These are phyloP conservation scores for Byssochlamys sp. DNA, from an alignment of 2,329 filamentous ascomycete species.

Conservation along the genomic window DNA sequence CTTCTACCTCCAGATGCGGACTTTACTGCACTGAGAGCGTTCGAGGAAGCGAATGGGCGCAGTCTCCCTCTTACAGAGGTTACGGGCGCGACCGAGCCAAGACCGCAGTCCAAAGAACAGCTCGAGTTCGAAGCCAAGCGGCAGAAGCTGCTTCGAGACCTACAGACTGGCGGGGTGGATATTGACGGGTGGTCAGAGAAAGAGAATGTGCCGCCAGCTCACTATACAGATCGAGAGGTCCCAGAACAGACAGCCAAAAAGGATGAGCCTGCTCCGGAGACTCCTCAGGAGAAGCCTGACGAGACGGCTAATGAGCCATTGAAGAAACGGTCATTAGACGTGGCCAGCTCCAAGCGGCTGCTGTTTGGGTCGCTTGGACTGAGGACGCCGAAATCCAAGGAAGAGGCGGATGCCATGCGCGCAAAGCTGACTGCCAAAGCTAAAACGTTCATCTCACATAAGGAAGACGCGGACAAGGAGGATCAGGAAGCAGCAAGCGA, in stretches of 20 bases:
- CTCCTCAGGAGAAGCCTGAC: background rate
- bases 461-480: constrained; percentile 14
- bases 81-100: constrained; percentile 12
- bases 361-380: constrained; percentile 65
- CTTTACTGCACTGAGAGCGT: constrained; percentile 38
- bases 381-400: constrained; percentile 57
- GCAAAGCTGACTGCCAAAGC: constrained; percentile 50
- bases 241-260: background rate
- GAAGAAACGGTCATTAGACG: constrained; percentile 40
- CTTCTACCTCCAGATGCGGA: constrained; percentile 43
- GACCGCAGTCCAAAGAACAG: constrained; percentile 17
- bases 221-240: background rate
- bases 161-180: constrained; percentile 46
- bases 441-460: constrained; percentile 22
- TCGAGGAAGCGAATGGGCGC: constrained; percentile 20
- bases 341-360: constrained; percentile 57
- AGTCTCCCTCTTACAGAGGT: constrained; percentile 14
- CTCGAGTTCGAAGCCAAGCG: constrained; percentile 43
- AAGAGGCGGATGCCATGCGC: constrained; percentile 56
- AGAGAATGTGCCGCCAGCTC: constrained; percentile 17
- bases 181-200: constrained; percentile 25
- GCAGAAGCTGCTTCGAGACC: constrained; percentile 42
- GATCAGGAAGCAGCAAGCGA: constrained; percentile 28
- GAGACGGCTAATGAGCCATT: constrained; percentile 2
- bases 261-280: background rate